phyloP scores from a whole-genome alignment of 140 eudicot genomes.

The Oenanthe javanica region DNA sequence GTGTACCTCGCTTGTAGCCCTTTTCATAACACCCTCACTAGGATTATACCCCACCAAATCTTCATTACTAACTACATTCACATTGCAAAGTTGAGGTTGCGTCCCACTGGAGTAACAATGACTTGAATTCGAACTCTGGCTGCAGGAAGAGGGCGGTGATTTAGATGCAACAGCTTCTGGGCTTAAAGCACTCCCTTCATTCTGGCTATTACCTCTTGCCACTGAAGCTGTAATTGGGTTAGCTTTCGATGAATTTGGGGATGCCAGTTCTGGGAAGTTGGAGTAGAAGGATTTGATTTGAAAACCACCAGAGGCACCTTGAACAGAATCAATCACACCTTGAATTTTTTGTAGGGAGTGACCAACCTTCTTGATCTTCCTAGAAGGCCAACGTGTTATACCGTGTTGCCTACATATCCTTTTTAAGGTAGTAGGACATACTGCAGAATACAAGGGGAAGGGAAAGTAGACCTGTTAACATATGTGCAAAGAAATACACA shows the following conservation, averaged over 20 bases:
- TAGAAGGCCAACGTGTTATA: constrained; percentile 93
- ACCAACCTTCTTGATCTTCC: constrained; percentile 86
- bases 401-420: constrained; percentile 90
- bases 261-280: constrained; percentile 60
- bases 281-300: constrained; percentile 75
- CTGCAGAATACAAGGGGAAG: constrained; percentile 26
- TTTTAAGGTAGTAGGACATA: constrained; percentile 87
- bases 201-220: constrained; percentile 19
- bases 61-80: constrained; percentile 14
- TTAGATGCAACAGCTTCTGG: constrained; percentile 31
- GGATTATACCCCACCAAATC: constrained; percentile 26
- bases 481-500: not conserved
- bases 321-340: constrained; percentile 77
- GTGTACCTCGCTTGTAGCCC: constrained; percentile 58
- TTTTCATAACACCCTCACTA: constrained; percentile 25
- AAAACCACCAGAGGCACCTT: constrained; percentile 55
- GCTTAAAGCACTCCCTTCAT: constrained; percentile 14
- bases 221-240: constrained; percentile 38
- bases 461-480: not conserved
- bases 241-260: constrained; percentile 40
- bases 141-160: constrained; percentile 60
- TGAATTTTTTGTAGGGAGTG: constrained; percentile 71
- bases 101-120: constrained; percentile 57
- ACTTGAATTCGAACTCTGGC: constrained; percentile 61
- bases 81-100: constrained; percentile 26